Conservation (phyloP, 2,329 filamentous ascomycete species). For the Penicillium hordei region DNA sequence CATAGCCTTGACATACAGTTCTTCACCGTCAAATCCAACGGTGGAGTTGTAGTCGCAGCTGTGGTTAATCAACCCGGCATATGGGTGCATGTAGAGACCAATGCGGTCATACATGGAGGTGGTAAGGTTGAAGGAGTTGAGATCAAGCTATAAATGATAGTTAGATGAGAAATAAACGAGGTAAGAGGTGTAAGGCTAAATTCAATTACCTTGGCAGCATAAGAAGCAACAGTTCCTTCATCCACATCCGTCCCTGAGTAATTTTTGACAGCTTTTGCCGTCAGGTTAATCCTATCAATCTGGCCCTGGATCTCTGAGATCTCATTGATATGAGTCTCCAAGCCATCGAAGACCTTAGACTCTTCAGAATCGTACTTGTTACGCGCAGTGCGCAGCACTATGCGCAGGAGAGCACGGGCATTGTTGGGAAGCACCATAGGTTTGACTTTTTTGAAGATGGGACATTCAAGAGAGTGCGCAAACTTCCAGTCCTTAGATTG, state of each 20-base stretch:
- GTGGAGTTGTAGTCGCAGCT: constrained; percentile 62
- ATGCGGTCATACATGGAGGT: constrained; percentile 57
- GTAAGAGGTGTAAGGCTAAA: neutral
- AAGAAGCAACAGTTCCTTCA: constrained; percentile 44
- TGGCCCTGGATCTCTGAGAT: constrained; percentile 45
- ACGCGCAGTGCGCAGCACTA: constrained; percentile 47
- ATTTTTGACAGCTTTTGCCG: constrained; percentile 55
- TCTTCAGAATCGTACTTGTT: constrained; percentile 40
- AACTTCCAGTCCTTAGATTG: constrained; percentile 60
- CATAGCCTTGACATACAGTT: constrained; percentile 53
- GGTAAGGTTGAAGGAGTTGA: constrained; percentile 60
- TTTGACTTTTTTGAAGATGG: constrained; percentile 48
- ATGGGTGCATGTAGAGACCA: constrained; percentile 59
- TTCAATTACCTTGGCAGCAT: constrained; percentile 48
- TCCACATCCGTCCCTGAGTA: constrained; percentile 51
- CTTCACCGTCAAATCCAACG: constrained; percentile 57
- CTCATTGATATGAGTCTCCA: constrained; percentile 52
- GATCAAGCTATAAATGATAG: constrained; percentile 46
- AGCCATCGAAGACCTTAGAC: constrained; percentile 44
- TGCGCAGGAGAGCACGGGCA: constrained; percentile 56
- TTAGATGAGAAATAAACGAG: neutral
- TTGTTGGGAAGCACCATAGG: constrained; percentile 55
- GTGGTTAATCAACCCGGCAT: constrained; percentile 58
- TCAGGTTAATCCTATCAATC: constrained; percentile 53
- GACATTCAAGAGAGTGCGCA: constrained; percentile 61